phyloP scores from a whole-genome alignment of 225 moss, liverwort and hornwort genomes.

The Physcomitrellopsis africana region DNA sequence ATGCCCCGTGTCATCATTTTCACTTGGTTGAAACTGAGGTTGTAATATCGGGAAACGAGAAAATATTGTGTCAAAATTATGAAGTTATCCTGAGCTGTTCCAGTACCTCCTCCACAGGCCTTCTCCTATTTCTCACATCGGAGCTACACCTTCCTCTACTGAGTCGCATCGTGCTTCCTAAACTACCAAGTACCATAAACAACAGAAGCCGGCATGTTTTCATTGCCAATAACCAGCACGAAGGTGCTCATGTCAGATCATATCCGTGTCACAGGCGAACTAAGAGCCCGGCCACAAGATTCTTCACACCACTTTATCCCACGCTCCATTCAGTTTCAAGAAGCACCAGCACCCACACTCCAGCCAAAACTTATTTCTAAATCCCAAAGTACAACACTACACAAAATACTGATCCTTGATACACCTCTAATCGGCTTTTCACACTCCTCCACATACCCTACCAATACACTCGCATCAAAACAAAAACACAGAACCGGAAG shows the following conservation, averaged over 20 bases:
- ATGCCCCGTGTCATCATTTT: conserved; percentile 56
- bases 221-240: conserved; percentile 36
- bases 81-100: neutral
- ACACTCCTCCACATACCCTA: neutral
- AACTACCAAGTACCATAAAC: neutral
- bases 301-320: conserved; percentile 13
- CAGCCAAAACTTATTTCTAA: neutral
- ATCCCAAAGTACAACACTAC: neutral
- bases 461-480: neutral
- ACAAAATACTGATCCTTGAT: neutral
- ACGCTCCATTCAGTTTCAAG: conserved; percentile 16
- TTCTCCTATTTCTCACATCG: conserved; percentile 31
- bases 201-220: conserved; percentile 19
- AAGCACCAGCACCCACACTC: conserved; percentile 10
- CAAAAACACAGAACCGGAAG: neutral
- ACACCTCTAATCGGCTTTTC: neutral
- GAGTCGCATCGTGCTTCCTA: neutral
- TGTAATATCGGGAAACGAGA: neutral
- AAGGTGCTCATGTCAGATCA: conserved; percentile 30
- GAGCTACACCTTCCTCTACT: conserved; percentile 30
- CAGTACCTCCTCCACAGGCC: conserved; percentile 11
- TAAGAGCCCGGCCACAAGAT: neutral
- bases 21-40: neutral
- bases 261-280: conserved; percentile 14
- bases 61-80: neutral